Base-by-base conservation (phyloP, 306 rosid genomes). In the Trifolium pratense region DNA sequence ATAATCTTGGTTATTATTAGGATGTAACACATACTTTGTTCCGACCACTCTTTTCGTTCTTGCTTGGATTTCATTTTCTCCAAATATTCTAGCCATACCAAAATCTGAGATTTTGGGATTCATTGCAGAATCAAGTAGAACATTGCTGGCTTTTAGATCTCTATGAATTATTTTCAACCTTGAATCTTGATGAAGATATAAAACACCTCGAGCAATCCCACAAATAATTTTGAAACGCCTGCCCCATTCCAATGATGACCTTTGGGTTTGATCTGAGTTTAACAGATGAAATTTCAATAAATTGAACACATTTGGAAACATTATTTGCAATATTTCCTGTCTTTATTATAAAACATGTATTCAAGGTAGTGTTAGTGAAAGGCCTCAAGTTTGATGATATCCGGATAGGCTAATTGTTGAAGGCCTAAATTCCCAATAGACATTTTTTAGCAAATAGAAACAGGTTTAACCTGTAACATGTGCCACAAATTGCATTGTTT, bases 121-220 rank as follows among this genome's bases (percentile, higher is more conserved):
- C 79, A 85, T 66, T 40, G 37, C 40, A 26, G 31, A 68, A 39
- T 85, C 88, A 2, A 81, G 77, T 3, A 81, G 71, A 10, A 81
- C 62, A 39, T 85, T 85, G 49, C 88, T 75, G 16, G 84, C 72
- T 78, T 85, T 85, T 34, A 78, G 55, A 67, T 85, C 84, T 72
- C 84, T 79, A 8, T 81, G 86, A n/a, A 85, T 75, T 25, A 81
- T 67, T 64, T 80, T 82, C 45, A 85, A 52, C 57, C 81, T 75
- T 13, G 86, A 85, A 67, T 85, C 88, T 66, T 78, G 84, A 39
- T 85, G 86, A 17, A 85, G 81, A 58, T 81, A 85, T 15, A 81
- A 51, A 45, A 77, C 75, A 6, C 87, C 85, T 14, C 83, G 67
- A 23, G 84, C 84, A 34, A 73, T 73, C 17, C 85, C 84, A 13